Conservation (phyloP, 2,329 filamentous ascomycete species). For the Pseudocercospora musae region DNA sequence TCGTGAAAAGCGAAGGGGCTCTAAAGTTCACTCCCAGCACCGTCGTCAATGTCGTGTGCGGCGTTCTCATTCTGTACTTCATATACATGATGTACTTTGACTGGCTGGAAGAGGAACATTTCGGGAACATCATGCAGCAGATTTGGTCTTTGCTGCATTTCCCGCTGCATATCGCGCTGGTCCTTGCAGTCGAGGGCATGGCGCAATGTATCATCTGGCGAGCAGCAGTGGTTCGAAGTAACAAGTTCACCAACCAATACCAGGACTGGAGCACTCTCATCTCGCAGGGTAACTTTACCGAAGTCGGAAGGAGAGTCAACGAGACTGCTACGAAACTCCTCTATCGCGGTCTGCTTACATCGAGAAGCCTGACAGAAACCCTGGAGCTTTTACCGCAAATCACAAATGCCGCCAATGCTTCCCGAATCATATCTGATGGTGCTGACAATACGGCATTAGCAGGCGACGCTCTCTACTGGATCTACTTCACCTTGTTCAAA, state of each 20-base stretch:
- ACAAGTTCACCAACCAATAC: conserved; percentile 9
- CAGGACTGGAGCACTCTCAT: background rate
- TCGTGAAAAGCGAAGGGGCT: conserved; percentile 30
- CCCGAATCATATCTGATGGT: conserved; percentile 5
- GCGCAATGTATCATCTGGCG: conserved; percentile 36
- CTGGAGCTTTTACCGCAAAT: conserved; percentile 12
- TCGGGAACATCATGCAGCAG: conserved; percentile 26
- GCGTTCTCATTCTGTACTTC: conserved; percentile 35
- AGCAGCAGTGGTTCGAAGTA: conserved; percentile 20
- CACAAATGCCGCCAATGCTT: conserved; percentile 10
- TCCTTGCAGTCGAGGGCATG: conserved; percentile 24
- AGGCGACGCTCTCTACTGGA: conserved; percentile 6
- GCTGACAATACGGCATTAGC: background rate
- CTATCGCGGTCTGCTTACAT: conserved; percentile 13
- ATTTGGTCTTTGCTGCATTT: conserved; percentile 28
- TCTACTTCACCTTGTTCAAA: conserved; percentile 15
- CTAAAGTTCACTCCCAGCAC: conserved; percentile 24
- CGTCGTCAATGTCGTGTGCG: conserved; percentile 35
- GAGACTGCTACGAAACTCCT: conserved; percentile 12
- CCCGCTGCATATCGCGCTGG: conserved; percentile 23
- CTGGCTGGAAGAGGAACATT: conserved; percentile 21
- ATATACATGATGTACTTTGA: conserved; percentile 30
- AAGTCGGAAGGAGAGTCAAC: conserved; percentile 10
- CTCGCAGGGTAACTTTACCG: background rate
- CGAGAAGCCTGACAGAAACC: conserved; percentile 3